phyloP scores from a whole-genome alignment of 2,329 filamentous ascomycete genomes.

The Tolypocladium sp. region DNA sequence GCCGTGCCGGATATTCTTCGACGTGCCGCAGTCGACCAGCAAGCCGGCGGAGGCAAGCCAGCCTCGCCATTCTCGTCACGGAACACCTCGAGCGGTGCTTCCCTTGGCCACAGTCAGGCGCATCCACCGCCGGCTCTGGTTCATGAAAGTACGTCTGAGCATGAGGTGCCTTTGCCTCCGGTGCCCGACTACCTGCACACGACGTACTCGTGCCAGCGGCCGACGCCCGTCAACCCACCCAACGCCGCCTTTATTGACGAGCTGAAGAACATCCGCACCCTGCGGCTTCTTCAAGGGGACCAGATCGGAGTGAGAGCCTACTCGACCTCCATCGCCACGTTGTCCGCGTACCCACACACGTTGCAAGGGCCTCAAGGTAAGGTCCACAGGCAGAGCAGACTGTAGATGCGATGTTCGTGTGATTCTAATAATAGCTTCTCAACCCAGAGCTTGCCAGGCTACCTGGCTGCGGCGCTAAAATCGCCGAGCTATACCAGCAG shows the following conservation, averaged over 20 bases:
- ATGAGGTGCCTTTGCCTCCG: slow-evolving; percentile 56
- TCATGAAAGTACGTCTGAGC: slow-evolving; percentile 68
- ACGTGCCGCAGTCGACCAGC: slow-evolving; percentile 10
- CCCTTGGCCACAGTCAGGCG: background rate
- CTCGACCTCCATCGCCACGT: slow-evolving; percentile 71
- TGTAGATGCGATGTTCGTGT: background rate
- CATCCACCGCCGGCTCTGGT: slow-evolving; percentile 34
- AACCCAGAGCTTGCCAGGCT: slow-evolving; percentile 42
- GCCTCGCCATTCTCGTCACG: background rate
- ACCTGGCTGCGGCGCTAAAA: slow-evolving; percentile 75
- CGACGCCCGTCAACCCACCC: slow-evolving; percentile 58
- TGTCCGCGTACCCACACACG: slow-evolving; percentile 67
- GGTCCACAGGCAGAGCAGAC: background rate
- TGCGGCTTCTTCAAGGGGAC: slow-evolving; percentile 63
- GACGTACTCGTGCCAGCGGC: slow-evolving; percentile 70
- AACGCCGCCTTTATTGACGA: slow-evolving; percentile 69
- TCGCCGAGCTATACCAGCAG: slow-evolving; percentile 68
- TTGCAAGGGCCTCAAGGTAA: slow-evolving; percentile 33
- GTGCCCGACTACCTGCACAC: slow-evolving; percentile 57
- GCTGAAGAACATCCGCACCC: slow-evolving; percentile 64
- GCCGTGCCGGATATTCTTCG: slow-evolving; percentile 7
- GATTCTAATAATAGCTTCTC: background rate
- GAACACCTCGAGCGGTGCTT: background rate
- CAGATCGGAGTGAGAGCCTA: slow-evolving; percentile 78
- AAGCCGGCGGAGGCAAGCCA: background rate